These are phyloP conservation scores for Hemisphaericaspora xylofermentans DNA, from an alignment of 1,139 yeast species.

Conservation along the genomic window DNA sequence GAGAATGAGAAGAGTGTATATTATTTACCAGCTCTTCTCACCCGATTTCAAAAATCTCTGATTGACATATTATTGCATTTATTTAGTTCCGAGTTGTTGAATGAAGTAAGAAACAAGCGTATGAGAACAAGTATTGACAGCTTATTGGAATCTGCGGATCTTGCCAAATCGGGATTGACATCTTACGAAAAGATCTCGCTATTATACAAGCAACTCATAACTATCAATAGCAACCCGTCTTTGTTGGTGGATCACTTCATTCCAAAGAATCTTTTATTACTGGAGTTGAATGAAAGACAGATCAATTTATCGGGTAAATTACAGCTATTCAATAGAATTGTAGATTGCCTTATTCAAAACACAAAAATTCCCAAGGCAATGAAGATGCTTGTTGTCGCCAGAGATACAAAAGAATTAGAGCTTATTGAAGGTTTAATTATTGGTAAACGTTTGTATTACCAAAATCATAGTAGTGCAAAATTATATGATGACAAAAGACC, in stretches of 20 bases:
- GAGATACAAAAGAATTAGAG: slow-evolving; percentile 66
- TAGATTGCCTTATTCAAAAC: slow-evolving; percentile 32
- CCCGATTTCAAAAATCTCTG: slow-evolving; percentile 56
- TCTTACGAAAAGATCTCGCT: slow-evolving; percentile 20
- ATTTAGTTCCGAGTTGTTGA: slow-evolving; percentile 46
- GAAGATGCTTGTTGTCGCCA: slow-evolving; percentile 55
- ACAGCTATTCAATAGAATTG: slow-evolving; percentile 49
- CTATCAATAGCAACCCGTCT: slow-evolving; percentile 63
- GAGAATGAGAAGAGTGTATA: slow-evolving; percentile 29
- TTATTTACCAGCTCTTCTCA: slow-evolving; percentile 55
- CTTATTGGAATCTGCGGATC: slow-evolving; percentile 26
- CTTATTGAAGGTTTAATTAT: slow-evolving; percentile 64
- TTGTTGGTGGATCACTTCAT: slow-evolving; percentile 72
- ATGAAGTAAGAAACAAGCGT: slow-evolving; percentile 24
- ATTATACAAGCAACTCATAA: slow-evolving; percentile 49
- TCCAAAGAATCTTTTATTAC: slow-evolving; percentile 62
- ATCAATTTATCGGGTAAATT: slow-evolving; percentile 60
- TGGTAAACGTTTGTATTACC: slow-evolving; percentile 58
- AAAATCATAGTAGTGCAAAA: slow-evolving; percentile 60
- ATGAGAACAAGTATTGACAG: slow-evolving; percentile 38
- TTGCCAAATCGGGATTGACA: slow-evolving; percentile 14
- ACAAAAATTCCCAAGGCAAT: slow-evolving; percentile 14
- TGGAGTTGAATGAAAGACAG: slow-evolving; percentile 61
- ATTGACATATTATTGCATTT: slow-evolving; percentile 52
- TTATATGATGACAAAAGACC: slow-evolving; percentile 43